Conservation (phyloP, 176 grass and related monocot genomes). For the Rhynchospora tenuis region DNA sequence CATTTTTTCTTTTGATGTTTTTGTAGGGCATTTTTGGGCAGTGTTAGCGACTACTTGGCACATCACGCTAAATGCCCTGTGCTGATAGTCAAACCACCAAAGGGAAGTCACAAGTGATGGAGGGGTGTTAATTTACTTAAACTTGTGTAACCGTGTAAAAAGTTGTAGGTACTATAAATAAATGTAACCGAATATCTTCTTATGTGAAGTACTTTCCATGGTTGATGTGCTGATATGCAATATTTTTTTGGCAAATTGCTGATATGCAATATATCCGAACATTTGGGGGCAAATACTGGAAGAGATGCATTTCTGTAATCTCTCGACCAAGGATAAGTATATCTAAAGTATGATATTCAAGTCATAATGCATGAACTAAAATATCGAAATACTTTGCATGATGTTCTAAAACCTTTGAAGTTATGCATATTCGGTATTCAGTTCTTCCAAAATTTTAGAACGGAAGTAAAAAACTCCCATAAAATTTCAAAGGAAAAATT, state of each 20-base stretch:
- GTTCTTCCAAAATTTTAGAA: no score
- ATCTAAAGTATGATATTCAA: background rate
- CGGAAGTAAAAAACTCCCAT: no score
- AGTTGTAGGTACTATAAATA: background rate
- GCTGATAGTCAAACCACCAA: constrained; percentile 47
- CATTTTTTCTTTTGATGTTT: background rate
- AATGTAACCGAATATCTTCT: background rate
- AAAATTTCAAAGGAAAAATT: no score
- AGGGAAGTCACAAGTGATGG: constrained; percentile 25
- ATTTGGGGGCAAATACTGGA: background rate
- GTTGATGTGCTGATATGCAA: background rate
- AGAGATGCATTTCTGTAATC: background rate
- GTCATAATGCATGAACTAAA: no score
- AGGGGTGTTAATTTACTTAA: background rate
- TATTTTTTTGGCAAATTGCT: no score
- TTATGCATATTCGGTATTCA: no score
- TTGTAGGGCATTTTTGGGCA: constrained; percentile 65
- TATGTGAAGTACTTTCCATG: no score
- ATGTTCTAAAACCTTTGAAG: no score
- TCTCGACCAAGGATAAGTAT: background rate
- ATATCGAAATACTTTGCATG: no score
- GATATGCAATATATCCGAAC: background rate
- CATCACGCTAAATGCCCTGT: constrained; percentile 72
- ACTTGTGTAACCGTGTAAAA: background rate
- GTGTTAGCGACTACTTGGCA: constrained; percentile 67